Conservation (phyloP, 331 rosid species). For the Rhamnella rubrinervis region DNA sequence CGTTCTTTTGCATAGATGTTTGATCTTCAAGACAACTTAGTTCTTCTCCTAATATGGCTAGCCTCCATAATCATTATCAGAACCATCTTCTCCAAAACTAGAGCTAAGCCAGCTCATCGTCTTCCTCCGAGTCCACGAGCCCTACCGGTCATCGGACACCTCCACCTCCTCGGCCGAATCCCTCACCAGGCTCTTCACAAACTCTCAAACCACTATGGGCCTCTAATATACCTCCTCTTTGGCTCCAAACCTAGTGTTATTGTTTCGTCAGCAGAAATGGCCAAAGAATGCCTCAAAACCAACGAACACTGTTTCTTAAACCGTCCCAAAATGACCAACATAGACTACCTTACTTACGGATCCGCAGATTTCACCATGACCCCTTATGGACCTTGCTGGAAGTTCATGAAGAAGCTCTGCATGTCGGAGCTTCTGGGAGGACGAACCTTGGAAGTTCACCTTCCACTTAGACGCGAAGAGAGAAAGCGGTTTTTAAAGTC, state of each 20-base stretch:
- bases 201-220: slow-evolving; percentile 49
- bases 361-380: slow-evolving; percentile 53
- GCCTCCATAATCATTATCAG: slow-evolving; percentile 34
- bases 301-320: slow-evolving; percentile 48
- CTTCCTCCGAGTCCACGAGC: slow-evolving; percentile 55
- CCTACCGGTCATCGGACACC: slow-evolving; percentile 68
- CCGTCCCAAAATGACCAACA: slow-evolving; percentile 37
- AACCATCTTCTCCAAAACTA: slow-evolving; percentile 34
- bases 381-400: slow-evolving; percentile 68
- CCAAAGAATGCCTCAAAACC: slow-evolving; percentile 47
- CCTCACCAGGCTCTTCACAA: slow-evolving; percentile 66
- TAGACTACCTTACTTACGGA: slow-evolving; percentile 55
- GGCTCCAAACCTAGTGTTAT: slow-evolving; percentile 54
- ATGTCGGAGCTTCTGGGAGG: slow-evolving; percentile 68
- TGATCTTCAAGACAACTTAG: slow-evolving; percentile 29
- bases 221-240: slow-evolving; percentile 46
- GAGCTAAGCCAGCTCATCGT: slow-evolving; percentile 7
- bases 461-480: slow-evolving; percentile 48
- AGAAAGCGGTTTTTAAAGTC: slow-evolving; percentile 21
- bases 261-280: slow-evolving; percentile 57
- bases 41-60: slow-evolving; percentile 26
- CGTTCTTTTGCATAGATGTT: slow-evolving; percentile 27
- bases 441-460: slow-evolving; percentile 31
- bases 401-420: slow-evolving; percentile 59
- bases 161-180: slow-evolving; percentile 51